Evolutionary conservation across 805 yeast genomes (phyloP).

Genomic region (Tetrapisispora arboricola): DNA sequence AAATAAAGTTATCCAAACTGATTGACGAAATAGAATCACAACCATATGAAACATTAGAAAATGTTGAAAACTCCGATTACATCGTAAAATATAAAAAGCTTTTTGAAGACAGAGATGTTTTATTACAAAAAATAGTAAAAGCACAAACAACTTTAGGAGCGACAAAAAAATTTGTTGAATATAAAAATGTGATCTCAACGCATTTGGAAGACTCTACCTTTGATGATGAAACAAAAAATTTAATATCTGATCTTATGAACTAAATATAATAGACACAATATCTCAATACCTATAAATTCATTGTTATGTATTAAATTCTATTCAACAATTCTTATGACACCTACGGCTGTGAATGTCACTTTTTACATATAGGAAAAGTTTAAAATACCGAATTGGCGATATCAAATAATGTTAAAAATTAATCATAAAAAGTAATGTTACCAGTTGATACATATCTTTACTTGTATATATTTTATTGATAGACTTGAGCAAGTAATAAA

Average conservation of each 20-base stretch:
- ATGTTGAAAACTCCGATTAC: constrained; percentile 7
- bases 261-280: constrained; percentile 8
- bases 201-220: constrained; percentile 58
- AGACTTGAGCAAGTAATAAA: too few species aligned
- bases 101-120: constrained; percentile 40
- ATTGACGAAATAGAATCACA: constrained; percentile 45
- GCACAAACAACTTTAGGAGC: constrained; percentile 36
- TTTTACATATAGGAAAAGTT: too few species aligned
- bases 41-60: constrained; percentile 9
- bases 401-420: too few species aligned
- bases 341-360: too few species aligned
- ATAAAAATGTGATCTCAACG: constrained; percentile 63
- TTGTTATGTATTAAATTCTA: neutral
- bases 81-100: constrained; percentile 35
- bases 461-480: too few species aligned
- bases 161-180: constrained; percentile 58
- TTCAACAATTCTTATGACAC: too few species aligned
- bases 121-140: constrained; percentile 42
- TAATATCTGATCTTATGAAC: constrained; percentile 6
- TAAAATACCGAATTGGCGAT: too few species aligned
- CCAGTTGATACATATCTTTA: too few species aligned
- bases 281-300: too few species aligned
- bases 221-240: constrained; percentile 57
- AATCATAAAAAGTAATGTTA: too few species aligned
- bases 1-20: constrained; percentile 37